Percentiles rank a stretch among this genome's conserved stretches.
Conservation (phyloP, 768 basidiomycete genomes). For the Hypholoma sublateritium region DNA sequence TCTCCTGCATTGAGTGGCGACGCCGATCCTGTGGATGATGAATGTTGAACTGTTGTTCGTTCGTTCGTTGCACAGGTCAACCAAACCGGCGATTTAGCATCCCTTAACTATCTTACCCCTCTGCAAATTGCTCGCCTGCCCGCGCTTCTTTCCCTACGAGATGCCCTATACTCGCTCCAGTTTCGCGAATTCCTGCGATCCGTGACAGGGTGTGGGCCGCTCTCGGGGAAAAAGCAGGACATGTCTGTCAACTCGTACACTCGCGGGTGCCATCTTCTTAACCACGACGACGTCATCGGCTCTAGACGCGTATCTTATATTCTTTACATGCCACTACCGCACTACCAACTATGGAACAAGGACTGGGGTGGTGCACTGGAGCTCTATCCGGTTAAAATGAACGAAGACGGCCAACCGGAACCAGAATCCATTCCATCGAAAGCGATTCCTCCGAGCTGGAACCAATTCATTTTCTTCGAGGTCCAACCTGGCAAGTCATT, state of each 20-base stretch:
- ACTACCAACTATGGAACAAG: constrained; percentile 74
- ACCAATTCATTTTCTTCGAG: constrained; percentile 84
- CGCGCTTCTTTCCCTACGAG: constrained; percentile 76
- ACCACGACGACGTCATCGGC: constrained; percentile 98
- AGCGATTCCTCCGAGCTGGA: constrained; percentile 79
- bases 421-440: constrained; percentile 67
- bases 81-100: constrained; percentile 96
- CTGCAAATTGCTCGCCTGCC: constrained; percentile 79
- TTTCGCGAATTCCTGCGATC: constrained; percentile 83
- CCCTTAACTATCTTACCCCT: constrained; percentile 81
- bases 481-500: constrained; percentile 97
- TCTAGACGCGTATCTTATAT: constrained; percentile 94
- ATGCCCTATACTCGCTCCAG: constrained; percentile 83
- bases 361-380: constrained; percentile 95
- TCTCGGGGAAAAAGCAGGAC: constrained; percentile 91
- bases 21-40: not conserved
- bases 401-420: constrained; percentile 64
- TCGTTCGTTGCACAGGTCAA: constrained; percentile 60
- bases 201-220: constrained; percentile 90
- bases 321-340: constrained; percentile 88
- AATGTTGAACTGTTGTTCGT: not conserved
- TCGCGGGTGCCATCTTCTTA: constrained; percentile 89
- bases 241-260: constrained; percentile 94
- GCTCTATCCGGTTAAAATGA: constrained; percentile 74
- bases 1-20: not conserved